These are phyloP conservation scores for Pleurotus pulmonarius DNA, from an alignment of 768 basidiomycete genomes.

Conservation along the genomic window DNA sequence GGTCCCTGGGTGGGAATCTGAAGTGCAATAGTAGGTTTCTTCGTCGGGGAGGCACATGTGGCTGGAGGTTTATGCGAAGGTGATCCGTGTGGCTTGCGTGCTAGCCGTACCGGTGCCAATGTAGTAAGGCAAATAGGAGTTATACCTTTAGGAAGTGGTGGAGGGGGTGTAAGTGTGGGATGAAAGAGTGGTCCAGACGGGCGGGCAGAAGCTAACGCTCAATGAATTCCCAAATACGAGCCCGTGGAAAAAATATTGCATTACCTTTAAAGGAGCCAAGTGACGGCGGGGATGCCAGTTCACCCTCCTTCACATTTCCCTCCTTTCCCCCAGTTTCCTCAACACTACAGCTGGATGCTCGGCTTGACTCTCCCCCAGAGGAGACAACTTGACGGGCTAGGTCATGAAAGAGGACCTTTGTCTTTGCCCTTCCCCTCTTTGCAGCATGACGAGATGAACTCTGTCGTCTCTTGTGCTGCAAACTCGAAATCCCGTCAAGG, in stretches of 20 bases:
- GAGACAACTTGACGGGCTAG: not conserved
- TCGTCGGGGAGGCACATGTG: not conserved
- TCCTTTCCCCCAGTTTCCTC: not conserved
- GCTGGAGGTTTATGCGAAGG: not conserved
- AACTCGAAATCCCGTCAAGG: not conserved
- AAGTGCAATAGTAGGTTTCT: not conserved
- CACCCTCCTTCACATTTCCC: not conserved
- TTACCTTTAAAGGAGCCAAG: not conserved
- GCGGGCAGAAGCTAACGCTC: not conserved
- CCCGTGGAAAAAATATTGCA: not conserved
- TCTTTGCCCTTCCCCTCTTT: not conserved
- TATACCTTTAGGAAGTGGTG: not conserved
- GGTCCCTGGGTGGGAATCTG: constrained; percentile 3
- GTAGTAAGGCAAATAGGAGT: not conserved
- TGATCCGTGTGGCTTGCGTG: not conserved
- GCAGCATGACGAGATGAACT: constrained; percentile 2
- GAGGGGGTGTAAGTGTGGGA: not conserved
- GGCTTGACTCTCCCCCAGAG: not conserved
- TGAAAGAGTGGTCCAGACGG: not conserved
- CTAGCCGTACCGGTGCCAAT: not conserved
- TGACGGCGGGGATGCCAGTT: not conserved
- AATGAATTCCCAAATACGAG: not conserved
- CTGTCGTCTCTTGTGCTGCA: not conserved
- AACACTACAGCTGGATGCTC: not conserved
- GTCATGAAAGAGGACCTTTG: not conserved